A percentile compares a stretch with the other conserved stretches of the same genome.
phyloP scores from a whole-genome alignment of 2,329 filamentous ascomycete genomes.

The Trichophyton benhamiae region DNA sequence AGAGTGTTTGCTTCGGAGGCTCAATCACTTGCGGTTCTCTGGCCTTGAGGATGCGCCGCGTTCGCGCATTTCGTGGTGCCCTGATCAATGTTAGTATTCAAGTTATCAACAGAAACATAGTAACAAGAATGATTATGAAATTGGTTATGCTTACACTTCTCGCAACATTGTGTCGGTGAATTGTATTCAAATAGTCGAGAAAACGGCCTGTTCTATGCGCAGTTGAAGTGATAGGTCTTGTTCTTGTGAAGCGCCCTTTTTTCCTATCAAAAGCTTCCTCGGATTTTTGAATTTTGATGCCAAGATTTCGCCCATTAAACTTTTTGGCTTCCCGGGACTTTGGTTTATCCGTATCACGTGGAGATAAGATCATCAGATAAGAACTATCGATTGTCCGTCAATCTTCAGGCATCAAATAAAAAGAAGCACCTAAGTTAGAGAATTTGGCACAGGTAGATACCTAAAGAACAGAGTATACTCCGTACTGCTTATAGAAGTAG shows the following conservation, averaged over 20 bases:
- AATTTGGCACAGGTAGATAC: too few relatives aligned
- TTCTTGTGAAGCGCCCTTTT: not conserved
- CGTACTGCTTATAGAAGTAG: too few relatives aligned
- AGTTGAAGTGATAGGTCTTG: not conserved
- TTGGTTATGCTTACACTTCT: constrained; percentile 10
- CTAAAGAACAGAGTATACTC: too few relatives aligned
- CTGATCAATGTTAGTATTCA: constrained; percentile 24
- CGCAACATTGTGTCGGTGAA: constrained; percentile 8
- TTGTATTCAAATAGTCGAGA: not conserved
- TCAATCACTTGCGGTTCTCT: constrained; percentile 79
- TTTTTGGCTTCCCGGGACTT: not conserved
- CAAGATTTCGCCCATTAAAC: not conserved
- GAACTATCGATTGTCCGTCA: not conserved
- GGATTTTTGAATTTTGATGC: constrained; percentile 1
- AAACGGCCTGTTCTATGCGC: not conserved
- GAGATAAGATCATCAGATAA: not conserved
- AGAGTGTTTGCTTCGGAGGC: constrained; percentile 79
- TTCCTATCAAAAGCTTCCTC: not conserved
- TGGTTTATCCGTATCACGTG: not conserved
- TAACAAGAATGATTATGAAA: not conserved
- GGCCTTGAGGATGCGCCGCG: constrained; percentile 88
- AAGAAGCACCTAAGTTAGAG: too few relatives aligned
- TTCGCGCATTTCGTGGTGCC: constrained; percentile 70
- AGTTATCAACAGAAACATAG: not conserved
- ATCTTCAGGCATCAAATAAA: not conserved